Conservation (phyloP, 805 yeast genomes). For the Ogataea methylovora region DNA sequence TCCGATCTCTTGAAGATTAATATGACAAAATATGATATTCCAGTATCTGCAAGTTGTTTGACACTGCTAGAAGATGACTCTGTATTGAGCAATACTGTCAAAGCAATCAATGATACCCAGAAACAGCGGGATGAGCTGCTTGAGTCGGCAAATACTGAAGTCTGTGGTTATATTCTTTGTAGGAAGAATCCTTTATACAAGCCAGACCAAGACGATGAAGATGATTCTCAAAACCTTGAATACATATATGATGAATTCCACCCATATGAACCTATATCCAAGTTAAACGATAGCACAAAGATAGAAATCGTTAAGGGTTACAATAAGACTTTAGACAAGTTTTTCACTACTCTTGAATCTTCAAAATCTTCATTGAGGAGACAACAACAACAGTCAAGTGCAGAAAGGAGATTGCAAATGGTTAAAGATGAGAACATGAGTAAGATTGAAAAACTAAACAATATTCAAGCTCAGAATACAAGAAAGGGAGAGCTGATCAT, state of each 20-base stretch:
- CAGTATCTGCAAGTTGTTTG: slow-evolving; percentile 27
- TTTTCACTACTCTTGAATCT: slow-evolving; percentile 80
- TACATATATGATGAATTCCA: slow-evolving; percentile 47
- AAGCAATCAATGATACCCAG: slow-evolving; percentile 42
- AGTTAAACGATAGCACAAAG: slow-evolving; percentile 19
- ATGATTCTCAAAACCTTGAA: slow-evolving; percentile 17
- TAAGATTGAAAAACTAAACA: slow-evolving; percentile 58
- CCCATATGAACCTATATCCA: slow-evolving; percentile 39
- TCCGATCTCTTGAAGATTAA: slow-evolving; percentile 67
- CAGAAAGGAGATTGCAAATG: slow-evolving; percentile 62
- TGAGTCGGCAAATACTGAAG: slow-evolving; percentile 23
- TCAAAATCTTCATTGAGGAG: slow-evolving; percentile 66
- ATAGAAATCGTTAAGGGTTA: slow-evolving; percentile 53
- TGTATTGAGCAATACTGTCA: slow-evolving; percentile 24
- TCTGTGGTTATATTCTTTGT: slow-evolving; percentile 56
- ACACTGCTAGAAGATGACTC: slow-evolving; percentile 21
- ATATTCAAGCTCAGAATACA: slow-evolving; percentile 56
- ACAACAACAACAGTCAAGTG: slow-evolving; percentile 71
- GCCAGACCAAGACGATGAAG: slow-evolving; percentile 9
- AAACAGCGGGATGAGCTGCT: slow-evolving; percentile 31
- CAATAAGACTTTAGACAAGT: slow-evolving; percentile 74
- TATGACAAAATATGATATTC: slow-evolving; percentile 38
- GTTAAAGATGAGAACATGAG: slow-evolving; percentile 68
- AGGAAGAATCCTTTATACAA: slow-evolving; percentile 48
- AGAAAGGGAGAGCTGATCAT: slow-evolving; percentile 70